Evolutionary conservation across 2,329 filamentous ascomycete species (phyloP), one percentile per base, ranked within the genome.

Genomic region (Didymella exigua): DNA sequence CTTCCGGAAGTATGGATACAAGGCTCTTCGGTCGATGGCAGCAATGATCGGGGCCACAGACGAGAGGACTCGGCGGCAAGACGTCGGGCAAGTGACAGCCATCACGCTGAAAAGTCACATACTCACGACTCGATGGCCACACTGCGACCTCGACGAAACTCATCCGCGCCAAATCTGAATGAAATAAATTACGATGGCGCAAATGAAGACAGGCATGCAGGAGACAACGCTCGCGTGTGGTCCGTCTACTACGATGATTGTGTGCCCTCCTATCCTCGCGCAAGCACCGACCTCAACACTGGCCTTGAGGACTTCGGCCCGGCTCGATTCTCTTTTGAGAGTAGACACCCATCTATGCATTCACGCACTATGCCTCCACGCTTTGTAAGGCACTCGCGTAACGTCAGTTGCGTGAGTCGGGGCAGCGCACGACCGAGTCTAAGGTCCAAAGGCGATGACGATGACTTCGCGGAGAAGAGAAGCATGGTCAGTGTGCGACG

Each of bases 1-100:
- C 45, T 81, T 26, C 73, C 78, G 3, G 66, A 75, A 7, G 64
- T 77, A 1, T 75, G 69, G 66, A 54, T 58, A n/a, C 50, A 58
- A 2, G 49, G 43, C 3, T 49, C 49, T 1, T 54, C 52, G 6
- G 54, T 62, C 24, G 60, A 62, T 23, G 47, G 41, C 10, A 38
- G 40, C 16, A 26, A 14, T 19, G 27, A 49, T 19, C 26, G 5
- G 9, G 38, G 33, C 1, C 27, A 41, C 2, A 9, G 16, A 2
- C 23, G 42, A 6, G 37, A 51, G 8, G 50, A 41, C 16, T 37
- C 30, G 3, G 26, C 27, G 8, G 29, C n/a, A 24, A 18, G 19
- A 14, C 49, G 45, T 19, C 46, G 27, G 9, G 36, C 48, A 14
- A 53, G 53, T 26, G 51, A 53, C 21, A 45, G 38, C 7, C 62